phyloP scores from a whole-genome alignment of 176 grass and related monocot genomes.

The Musa acuminata region DNA sequence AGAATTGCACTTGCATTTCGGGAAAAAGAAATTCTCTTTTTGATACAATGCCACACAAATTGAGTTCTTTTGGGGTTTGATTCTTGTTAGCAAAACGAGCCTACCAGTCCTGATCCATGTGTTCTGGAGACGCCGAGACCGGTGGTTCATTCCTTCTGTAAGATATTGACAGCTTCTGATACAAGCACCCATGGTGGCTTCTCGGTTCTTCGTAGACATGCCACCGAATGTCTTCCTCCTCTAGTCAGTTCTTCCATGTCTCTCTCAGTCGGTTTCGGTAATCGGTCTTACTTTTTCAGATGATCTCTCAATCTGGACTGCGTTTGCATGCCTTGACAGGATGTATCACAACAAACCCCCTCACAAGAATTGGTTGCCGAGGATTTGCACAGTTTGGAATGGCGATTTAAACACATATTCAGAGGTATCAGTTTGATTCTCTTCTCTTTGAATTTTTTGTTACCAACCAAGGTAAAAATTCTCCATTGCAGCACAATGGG shows the following conservation, averaged over 20 bases:
- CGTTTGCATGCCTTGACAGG: slow-evolving; percentile 27
- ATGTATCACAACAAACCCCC: slow-evolving; percentile 71
- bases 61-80: not conserved
- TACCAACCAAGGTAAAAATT: not conserved
- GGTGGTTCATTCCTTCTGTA: not conserved
- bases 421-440: slow-evolving; percentile 30
- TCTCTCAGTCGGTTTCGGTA: not conserved
- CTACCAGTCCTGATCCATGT: not conserved
- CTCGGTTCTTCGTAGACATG: not conserved
- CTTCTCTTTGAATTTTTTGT: not conserved
- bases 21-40: not conserved
- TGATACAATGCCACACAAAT: not conserved
- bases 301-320: not conserved
- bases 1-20: not conserved
- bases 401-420: slow-evolving; percentile 92
- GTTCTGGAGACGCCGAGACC: not conserved
- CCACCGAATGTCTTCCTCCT: not conserved
- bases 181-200: slow-evolving; percentile 5
- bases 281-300: not conserved
- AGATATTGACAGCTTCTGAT: slow-evolving; percentile 5
- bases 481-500: too few species aligned
- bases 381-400: slow-evolving; percentile 72
- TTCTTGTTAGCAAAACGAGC: not conserved
- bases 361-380: slow-evolving; percentile 68
- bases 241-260: not conserved